These are phyloP conservation scores for Ormosia semicastrata DNA, from an alignment of 306 rosid genomes.

Conservation along the genomic window DNA sequence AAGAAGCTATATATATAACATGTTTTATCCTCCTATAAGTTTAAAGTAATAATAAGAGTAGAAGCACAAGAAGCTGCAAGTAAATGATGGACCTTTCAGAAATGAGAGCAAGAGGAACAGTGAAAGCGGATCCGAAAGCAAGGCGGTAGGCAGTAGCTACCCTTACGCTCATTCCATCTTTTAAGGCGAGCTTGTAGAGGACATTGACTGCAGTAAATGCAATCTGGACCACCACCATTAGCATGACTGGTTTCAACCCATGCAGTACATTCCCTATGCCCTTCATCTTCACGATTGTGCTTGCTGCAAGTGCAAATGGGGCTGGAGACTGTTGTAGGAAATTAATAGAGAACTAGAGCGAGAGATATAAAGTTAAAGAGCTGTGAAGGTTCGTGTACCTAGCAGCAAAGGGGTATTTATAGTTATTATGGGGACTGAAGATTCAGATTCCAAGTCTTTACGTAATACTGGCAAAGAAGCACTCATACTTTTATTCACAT, in stretches of 20 bases:
- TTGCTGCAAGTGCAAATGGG: neutral
- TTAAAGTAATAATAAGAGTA: neutral
- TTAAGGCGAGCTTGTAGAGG: slow-evolving; percentile 58
- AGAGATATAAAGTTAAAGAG: neutral
- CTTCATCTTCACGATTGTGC: neutral
- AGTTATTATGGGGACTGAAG: neutral
- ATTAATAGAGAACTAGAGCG: neutral
- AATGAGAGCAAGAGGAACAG: slow-evolving; percentile 61
- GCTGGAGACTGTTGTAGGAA: neutral
- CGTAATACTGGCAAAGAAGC: neutral
- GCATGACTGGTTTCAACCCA: slow-evolving; percentile 32
- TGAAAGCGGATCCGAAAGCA: slow-evolving; percentile 53
- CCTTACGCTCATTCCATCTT: slow-evolving; percentile 66
- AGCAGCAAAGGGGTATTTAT: slow-evolving; percentile 19
- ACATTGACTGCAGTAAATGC: slow-evolving; percentile 54
- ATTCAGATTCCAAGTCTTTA: slow-evolving; percentile 14
- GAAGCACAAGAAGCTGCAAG: neutral
- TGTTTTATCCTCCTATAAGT: neutral
- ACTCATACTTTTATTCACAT: neutral
- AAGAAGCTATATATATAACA: neutral
- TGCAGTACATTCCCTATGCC: neutral
- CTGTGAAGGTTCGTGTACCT: neutral
- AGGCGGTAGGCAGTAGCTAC: slow-evolving; percentile 70
- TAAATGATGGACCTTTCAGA: slow-evolving; percentile 28
- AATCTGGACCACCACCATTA: slow-evolving; percentile 53